Conservation (phyloP, 768 basidiomycete genomes). For the Terana coerulea region DNA sequence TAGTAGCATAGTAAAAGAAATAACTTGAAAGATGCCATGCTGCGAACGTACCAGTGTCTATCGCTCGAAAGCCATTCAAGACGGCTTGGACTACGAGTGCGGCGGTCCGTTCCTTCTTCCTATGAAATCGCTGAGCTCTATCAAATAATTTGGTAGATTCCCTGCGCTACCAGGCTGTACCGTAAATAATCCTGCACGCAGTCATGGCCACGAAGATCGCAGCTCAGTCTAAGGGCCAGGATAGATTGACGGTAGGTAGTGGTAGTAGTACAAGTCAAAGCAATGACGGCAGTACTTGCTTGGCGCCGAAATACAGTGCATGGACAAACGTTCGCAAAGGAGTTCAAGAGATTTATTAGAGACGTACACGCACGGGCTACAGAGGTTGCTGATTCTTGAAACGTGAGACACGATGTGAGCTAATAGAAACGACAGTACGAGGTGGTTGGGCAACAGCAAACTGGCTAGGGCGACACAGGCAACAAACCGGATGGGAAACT, state of each 20-base stretch:
- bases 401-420: slow-evolving; percentile 19
- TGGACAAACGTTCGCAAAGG: no score
- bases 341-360: slow-evolving; percentile 19
- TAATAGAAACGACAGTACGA: slow-evolving; percentile 6
- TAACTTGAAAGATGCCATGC: not conserved
- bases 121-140: slow-evolving; percentile 24
- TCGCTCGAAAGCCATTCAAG: slow-evolving; percentile 70
- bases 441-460: slow-evolving; percentile 2
- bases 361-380: slow-evolving; percentile 43
- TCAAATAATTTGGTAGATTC: not conserved
- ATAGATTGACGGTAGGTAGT: no score
- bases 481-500: slow-evolving; percentile 9
- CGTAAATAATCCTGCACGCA: slow-evolving; percentile 13
- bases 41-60: slow-evolving; percentile 67
- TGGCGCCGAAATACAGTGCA: no score
- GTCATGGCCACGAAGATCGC: no score
- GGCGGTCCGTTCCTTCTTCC: slow-evolving; percentile 76
- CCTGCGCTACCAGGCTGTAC: slow-evolving; percentile 12
- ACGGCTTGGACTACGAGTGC: slow-evolving; percentile 69
- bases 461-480: slow-evolving; percentile 15
- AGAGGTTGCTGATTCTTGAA: slow-evolving; percentile 27
- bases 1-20: not conserved
- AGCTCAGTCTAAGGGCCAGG: no score
- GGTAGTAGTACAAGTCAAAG: no score
- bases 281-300: no score